These are phyloP conservation scores for Apiotrichum sp. DNA, from an alignment of 1,284 basidiomycete genomes.

Conservation along the genomic window DNA sequence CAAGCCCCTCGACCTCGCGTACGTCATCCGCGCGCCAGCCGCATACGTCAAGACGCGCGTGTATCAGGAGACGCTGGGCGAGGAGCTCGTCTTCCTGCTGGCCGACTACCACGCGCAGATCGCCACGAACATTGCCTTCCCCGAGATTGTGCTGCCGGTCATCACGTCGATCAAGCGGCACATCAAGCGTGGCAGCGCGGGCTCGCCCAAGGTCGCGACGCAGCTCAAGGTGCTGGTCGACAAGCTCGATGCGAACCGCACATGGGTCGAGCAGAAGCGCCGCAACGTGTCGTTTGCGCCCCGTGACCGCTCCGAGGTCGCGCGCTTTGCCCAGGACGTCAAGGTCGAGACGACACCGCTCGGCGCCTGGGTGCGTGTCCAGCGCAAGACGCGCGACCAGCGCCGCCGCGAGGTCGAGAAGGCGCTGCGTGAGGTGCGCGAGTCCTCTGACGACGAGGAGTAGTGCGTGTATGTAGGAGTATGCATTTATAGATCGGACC, in stretches of 20 bases:
- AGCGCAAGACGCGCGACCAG: slow-evolving; percentile 72
- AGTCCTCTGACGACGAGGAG: slow-evolving; percentile 14
- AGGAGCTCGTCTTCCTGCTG: slow-evolving; percentile 72
- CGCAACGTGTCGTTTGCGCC: slow-evolving; percentile 65
- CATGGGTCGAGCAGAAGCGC: slow-evolving; percentile 66
- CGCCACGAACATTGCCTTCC: slow-evolving; percentile 75
- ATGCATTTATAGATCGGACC: too few relatives aligned
- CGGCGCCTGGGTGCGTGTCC: slow-evolving; percentile 69
- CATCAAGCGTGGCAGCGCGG: slow-evolving; percentile 55
- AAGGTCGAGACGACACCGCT: slow-evolving; percentile 66
- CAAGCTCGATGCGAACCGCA: slow-evolving; percentile 72
- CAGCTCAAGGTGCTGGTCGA: slow-evolving; percentile 69
- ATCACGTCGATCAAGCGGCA: slow-evolving; percentile 63
- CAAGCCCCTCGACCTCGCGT: slow-evolving; percentile 81
- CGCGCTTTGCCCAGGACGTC: slow-evolving; percentile 61
- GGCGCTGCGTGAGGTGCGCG: slow-evolving; percentile 31
- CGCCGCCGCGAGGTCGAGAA: slow-evolving; percentile 58
- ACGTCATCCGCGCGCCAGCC: slow-evolving; percentile 77
- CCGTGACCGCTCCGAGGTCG: slow-evolving; percentile 60
- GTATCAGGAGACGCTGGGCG: slow-evolving; percentile 74
- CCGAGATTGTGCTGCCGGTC: slow-evolving; percentile 84
- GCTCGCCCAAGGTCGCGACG: slow-evolving; percentile 49
- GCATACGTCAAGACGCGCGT: slow-evolving; percentile 84
- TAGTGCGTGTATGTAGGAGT: slow-evolving; percentile 3
- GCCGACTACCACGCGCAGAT: slow-evolving; percentile 67